phyloP scores from a whole-genome alignment of 2,329 filamentous ascomycete species.

The Hymenotorrendiella dingleyae region DNA sequence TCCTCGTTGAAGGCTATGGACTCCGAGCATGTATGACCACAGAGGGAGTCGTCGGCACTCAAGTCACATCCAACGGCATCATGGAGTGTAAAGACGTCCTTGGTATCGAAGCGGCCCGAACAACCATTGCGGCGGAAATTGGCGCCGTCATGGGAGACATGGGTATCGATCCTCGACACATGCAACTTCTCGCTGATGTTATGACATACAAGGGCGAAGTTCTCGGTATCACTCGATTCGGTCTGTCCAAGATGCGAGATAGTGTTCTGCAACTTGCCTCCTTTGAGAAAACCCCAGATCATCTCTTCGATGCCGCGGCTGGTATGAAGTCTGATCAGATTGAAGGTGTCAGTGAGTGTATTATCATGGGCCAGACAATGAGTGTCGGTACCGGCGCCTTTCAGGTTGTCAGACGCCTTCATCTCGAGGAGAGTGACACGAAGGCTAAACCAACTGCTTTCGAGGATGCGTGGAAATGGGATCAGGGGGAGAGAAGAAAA shows the following conservation, averaged over 20 bases:
- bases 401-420: conserved; percentile 75
- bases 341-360: conserved; percentile 91
- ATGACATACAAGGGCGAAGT: conserved; percentile 99
- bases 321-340: conserved; percentile 89
- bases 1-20: conserved; percentile 92
- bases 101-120: conserved; percentile 89
- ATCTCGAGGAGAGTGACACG: conserved; percentile 53
- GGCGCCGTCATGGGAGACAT: conserved; percentile 84
- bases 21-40: conserved; percentile 87
- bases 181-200: conserved; percentile 93
- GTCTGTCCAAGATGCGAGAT: conserved; percentile 93
- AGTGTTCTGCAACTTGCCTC: conserved; percentile 88
- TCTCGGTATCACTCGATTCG: conserved; percentile 92
- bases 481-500: conserved; percentile 27
- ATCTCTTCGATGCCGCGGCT: conserved; percentile 90
- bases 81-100: conserved; percentile 85
- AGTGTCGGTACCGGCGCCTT: conserved; percentile 86
- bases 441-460: conserved; percentile 54
- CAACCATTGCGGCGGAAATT: conserved; percentile 87
- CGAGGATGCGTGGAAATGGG: conserved; percentile 57
- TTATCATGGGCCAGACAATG: conserved; percentile 98
- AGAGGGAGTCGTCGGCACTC: conserved; percentile 75
- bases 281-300: conserved; percentile 97
- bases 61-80: conserved; percentile 75
- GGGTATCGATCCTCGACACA: conserved; percentile 95